phyloP scores from a whole-genome alignment of 176 grass and related monocot species.

The Oropetium thomaeum region DNA sequence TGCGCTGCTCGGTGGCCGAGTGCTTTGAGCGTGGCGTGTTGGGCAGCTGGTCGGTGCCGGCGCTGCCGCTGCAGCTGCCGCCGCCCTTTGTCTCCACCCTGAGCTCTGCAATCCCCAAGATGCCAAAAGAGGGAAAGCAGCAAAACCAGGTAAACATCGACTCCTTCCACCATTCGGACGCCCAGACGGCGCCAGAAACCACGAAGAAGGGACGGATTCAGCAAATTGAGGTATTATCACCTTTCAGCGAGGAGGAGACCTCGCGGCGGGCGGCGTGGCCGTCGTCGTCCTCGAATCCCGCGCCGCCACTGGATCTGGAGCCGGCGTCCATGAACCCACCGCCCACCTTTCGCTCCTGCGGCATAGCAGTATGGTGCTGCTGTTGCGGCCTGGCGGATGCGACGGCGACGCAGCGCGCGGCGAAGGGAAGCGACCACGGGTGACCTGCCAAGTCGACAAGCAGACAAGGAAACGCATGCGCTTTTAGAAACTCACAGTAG shows the following conservation, averaged over 20 bases:
- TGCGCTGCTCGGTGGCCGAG: slow-evolving; percentile 87
- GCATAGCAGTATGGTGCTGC: slow-evolving; percentile 35
- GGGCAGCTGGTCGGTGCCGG: slow-evolving; percentile 67
- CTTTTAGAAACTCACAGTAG: slow-evolving; percentile 31
- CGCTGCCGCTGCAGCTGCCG: slow-evolving; percentile 61
- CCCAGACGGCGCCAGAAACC: not conserved
- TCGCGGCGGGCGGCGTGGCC: slow-evolving; percentile 57
- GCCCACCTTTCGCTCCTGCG: slow-evolving; percentile 40
- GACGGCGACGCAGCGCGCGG: slow-evolving; percentile 51
- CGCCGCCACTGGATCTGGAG: slow-evolving; percentile 69
- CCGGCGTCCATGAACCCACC: slow-evolving; percentile 61
- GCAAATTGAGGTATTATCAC: slow-evolving; percentile 35
- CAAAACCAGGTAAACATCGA: not conserved
- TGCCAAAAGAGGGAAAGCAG: not conserved
- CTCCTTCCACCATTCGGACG: not conserved
- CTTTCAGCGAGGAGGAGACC: slow-evolving; percentile 77
- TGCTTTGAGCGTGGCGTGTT: slow-evolving; percentile 95
- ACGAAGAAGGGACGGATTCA: not conserved
- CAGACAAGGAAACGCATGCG: slow-evolving; percentile 14
- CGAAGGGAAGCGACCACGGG: slow-evolving; percentile 65
- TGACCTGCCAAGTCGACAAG: slow-evolving; percentile 40
- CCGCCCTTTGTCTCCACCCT: slow-evolving; percentile 66
- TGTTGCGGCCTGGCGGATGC: slow-evolving; percentile 26
- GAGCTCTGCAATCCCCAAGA: slow-evolving; percentile 37
- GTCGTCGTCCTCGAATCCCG: slow-evolving; percentile 65